These are phyloP conservation scores for Nannizziopsis arthrosporioides DNA, from an alignment of 2,329 filamentous ascomycete genomes.

Conservation along the genomic window DNA sequence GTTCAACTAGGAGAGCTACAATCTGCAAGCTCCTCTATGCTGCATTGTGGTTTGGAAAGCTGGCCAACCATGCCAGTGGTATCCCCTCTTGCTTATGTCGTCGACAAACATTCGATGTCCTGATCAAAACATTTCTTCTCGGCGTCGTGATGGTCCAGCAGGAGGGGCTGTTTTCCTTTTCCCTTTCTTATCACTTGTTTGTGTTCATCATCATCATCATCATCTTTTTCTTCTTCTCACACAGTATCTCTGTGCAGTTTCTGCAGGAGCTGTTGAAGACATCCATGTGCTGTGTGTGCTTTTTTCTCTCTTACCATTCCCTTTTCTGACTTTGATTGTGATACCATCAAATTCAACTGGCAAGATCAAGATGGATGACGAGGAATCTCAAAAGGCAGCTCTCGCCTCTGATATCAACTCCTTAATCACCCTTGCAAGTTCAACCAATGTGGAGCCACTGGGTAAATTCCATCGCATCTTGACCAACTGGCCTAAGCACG, in stretches of 20 bases:
- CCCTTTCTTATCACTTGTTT: constrained; percentile 12
- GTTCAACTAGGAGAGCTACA: too few species aligned
- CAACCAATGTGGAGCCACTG: neutral
- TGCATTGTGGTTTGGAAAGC: neutral
- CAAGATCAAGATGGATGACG: neutral
- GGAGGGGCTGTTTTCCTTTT: constrained; percentile 10
- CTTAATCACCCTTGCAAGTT: constrained; percentile 3
- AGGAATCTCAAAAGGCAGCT: neutral
- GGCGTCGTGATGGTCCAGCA: neutral
- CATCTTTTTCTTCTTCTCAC: neutral
- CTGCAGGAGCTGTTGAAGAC: neutral
- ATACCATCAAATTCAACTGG: neutral
- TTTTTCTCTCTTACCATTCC: neutral
- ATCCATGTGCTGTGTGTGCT: neutral
- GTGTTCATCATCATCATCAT: neutral
- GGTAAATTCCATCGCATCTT: neutral
- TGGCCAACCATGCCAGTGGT: neutral
- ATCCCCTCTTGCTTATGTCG: constrained; percentile 8
- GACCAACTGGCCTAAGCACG: neutral
- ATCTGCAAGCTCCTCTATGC: neutral
- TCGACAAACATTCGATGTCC: neutral
- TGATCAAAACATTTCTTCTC: neutral
- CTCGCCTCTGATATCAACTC: constrained; percentile 4
- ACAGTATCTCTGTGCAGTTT: neutral
- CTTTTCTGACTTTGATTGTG: neutral